Percentiles rank a stretch among this genome's conserved stretches.
Evolutionary conservation across 2,329 filamentous ascomycete species (phyloP).

Genomic region (Ilyonectria destructans): DNA sequence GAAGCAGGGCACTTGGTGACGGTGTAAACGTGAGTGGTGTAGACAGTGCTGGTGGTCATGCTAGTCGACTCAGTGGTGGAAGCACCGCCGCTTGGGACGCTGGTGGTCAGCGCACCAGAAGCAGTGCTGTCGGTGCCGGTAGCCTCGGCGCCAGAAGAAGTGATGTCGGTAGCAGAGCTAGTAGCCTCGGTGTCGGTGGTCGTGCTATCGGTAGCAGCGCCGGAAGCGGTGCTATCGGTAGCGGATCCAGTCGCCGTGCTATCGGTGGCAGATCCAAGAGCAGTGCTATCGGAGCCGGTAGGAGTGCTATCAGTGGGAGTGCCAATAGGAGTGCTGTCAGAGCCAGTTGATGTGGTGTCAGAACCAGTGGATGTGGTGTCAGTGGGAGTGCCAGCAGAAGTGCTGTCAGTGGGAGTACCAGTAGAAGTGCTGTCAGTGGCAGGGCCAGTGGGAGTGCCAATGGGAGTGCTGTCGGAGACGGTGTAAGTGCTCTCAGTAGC

Average conservation of each 20-base stretch:
- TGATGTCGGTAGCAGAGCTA: neutral
- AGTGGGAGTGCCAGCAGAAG: no score
- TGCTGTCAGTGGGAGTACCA: no score
- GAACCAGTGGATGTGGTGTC: neutral
- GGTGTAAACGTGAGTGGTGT: slow-evolving; percentile 64
- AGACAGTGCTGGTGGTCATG: slow-evolving; percentile 56
- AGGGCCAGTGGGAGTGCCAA: no score
- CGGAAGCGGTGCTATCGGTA: slow-evolving; percentile 22
- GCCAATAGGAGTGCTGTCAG: neutral
- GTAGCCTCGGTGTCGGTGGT: neutral
- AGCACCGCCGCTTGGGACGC: neutral
- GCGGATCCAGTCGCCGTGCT: neutral
- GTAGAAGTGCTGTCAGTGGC: no score
- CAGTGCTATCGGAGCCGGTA: slow-evolving; percentile 20
- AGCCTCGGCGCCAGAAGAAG: neutral
- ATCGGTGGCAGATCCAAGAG: slow-evolving; percentile 4
- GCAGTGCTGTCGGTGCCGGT: neutral
- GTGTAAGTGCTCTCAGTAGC: no score
- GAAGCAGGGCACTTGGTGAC: slow-evolving; percentile 69
- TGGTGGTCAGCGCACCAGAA: neutral
- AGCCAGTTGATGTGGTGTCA: slow-evolving; percentile 16
- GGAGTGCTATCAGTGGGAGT: neutral
- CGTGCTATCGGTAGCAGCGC: neutral
- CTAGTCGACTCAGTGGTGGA: slow-evolving; percentile 25
- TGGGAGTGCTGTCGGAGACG: no score